Evolutionary conservation across 352 stramenopile species (phyloP), one percentile per base, ranked within the genome.

Genomic region (Hyphochytrium catenoides): DNA sequence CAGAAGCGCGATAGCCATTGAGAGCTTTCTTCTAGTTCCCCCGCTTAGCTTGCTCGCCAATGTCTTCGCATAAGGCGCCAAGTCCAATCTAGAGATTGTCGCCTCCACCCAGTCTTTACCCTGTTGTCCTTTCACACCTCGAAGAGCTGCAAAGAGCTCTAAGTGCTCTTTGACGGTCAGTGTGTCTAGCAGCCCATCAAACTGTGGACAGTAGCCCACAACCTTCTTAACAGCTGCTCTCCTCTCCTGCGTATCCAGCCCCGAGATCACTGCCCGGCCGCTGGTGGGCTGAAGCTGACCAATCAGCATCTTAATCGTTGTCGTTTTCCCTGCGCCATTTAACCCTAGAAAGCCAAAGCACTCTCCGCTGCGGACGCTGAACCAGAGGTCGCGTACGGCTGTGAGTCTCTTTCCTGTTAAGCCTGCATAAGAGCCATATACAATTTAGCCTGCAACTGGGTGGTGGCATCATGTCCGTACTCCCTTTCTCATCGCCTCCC

Each of bases 281-380:
- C 33, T 46, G 0, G 73, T 79, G 2, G 82, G 72, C 0, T 61
- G 51, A 2, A 95, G 28, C 35, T 91, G 79, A 12, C 88, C 85
- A 18, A 82, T 91, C 4, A 96, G 45, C 44, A 96, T 94, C n/a
- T 60, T 74, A 47, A 97, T 79, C 0, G 82, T 93, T 12, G 90
- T 96, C 22, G 83, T 95, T 40, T 96, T 95, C 9, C 84, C 82
- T 5, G 77, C 72, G 0, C 84, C 85, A 50, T 95, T 96, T 7
- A 75, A 70, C 3, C 85, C 84, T 4, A 95, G 47, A 0, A 95
- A 41, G 0, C 79, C 81, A 33, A 95, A 89, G 25, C 90, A 81
- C 43, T 93, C 70, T n/a, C 83, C 77, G 20, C 72, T 72, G 32
- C 64, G 57, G 9, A 95, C 75, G 6, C 55, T 63, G 36, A 93